Conservation (phyloP, 192 early-diverging fungal species). For the Cetraspora pellucida region DNA sequence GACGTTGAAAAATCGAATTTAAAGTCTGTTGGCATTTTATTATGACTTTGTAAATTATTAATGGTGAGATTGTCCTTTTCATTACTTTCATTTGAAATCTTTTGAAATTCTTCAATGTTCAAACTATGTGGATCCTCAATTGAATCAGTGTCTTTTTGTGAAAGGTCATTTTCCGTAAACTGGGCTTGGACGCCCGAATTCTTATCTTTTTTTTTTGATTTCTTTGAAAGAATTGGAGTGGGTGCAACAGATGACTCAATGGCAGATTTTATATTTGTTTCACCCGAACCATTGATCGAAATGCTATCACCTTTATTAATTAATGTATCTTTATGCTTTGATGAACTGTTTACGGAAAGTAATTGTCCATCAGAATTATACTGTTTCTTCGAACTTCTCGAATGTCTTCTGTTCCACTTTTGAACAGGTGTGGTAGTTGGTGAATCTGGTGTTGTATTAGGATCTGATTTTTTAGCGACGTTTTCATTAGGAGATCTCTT, state of each 20-base stretch:
- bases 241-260: not conserved
- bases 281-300: not conserved
- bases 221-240: conserved; percentile 31
- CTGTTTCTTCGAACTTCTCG: conserved; percentile 4
- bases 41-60: not conserved
- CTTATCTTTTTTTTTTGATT: conserved; percentile 31
- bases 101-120: not conserved
- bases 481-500: not conserved
- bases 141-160: not conserved
- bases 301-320: not conserved
- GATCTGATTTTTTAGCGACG: not conserved
- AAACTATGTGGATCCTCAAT: too few species aligned
- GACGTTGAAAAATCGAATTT: conserved; percentile 29
- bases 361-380: not conserved
- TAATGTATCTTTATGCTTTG: conserved; percentile 14
- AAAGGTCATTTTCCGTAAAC: not conserved
- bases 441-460: not conserved
- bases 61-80: not conserved
- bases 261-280: not conserved
- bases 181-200: not conserved
- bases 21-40: conserved; percentile 9
- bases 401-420: conserved; percentile 3
- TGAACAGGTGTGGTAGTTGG: not conserved
- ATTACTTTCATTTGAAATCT: not conserved
- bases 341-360: not conserved